A percentile compares a stretch with the other conserved stretches of the same genome.
Conservation (phyloP, 257 asterid species). For the Rhazya stricta region DNA sequence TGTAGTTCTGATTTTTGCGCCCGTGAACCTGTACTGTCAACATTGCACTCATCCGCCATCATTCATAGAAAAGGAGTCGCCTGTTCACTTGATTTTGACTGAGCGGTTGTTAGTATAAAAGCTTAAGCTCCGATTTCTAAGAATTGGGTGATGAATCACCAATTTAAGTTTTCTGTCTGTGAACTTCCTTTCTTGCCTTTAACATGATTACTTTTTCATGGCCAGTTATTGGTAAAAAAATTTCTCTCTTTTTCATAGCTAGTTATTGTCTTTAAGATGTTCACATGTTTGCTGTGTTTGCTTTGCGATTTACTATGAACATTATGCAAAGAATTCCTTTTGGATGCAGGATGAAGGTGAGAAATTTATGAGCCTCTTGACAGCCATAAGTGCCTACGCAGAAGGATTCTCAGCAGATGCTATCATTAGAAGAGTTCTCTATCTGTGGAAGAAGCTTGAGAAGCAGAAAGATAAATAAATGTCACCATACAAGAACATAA, state of each 20-base stretch:
- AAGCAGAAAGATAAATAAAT: constrained; percentile 28
- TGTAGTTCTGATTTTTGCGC: too few species aligned
- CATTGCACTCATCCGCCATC: too few species aligned
- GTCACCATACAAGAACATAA: neutral
- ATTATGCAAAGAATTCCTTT: neutral
- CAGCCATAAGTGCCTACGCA: constrained; percentile 86
- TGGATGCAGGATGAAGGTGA: constrained; percentile 75
- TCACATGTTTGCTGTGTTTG: neutral
- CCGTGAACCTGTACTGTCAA: too few species aligned
- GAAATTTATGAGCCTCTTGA: constrained; percentile 79
- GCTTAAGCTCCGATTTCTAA: too few species aligned
- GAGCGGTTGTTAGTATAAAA: too few species aligned
- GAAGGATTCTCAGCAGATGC: constrained; percentile 92
- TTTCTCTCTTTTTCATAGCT: too few species aligned
- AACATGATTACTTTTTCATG: neutral
- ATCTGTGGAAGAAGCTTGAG: constrained; percentile 87
- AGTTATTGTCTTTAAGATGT: too few species aligned
- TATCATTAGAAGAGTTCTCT: constrained; percentile 60
- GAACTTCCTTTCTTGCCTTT: neutral
- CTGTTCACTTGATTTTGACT: too few species aligned
- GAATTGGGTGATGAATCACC: too few species aligned
- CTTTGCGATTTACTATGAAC: neutral
- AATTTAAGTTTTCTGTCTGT: too few species aligned
- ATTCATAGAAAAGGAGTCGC: too few species aligned
- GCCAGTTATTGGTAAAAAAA: neutral